Conservation (phyloP, 75 land plant species). For the Cupressus sempervirens region DNA sequence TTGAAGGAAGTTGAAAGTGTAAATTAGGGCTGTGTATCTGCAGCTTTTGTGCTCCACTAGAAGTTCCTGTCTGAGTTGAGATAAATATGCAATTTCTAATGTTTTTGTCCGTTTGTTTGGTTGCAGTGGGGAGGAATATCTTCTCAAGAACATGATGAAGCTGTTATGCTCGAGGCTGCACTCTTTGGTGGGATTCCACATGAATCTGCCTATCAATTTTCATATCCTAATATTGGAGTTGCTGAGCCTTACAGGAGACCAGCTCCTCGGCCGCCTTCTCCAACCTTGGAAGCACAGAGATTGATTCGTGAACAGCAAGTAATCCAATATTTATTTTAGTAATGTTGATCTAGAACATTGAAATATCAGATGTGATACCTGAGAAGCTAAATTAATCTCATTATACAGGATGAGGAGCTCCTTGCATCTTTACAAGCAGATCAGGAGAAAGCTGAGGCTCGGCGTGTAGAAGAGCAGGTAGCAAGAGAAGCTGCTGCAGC, state of each 20-base stretch:
- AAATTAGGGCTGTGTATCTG: neutral
- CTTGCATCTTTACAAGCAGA: conserved; percentile 89
- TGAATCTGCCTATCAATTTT: conserved; percentile 30
- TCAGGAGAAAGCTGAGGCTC: conserved; percentile 67
- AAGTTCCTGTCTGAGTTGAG: neutral
- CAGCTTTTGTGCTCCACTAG: neutral
- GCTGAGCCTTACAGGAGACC: conserved; percentile 19
- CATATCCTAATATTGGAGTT: conserved; percentile 30
- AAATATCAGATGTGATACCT: neutral
- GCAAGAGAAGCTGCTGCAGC: conserved; percentile 58
- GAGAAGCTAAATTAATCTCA: conserved; percentile 8
- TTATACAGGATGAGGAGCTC: conserved; percentile 82
- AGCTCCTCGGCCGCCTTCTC: conserved; percentile 69
- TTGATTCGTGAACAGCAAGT: conserved; percentile 90
- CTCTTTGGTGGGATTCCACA: conserved; percentile 81
- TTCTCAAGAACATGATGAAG: conserved; percentile 89
- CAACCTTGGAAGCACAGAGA: conserved; percentile 68
- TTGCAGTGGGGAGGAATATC: conserved; percentile 92
- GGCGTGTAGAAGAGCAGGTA: conserved; percentile 35
- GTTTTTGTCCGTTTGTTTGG: conserved; percentile 7
- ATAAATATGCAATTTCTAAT: conserved; percentile 5
- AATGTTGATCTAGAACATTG: neutral
- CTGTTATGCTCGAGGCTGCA: conserved; percentile 98
- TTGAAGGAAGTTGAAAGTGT: neutral
- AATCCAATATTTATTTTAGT: neutral